Conservation (phyloP, 2,329 filamentous ascomycete genomes). For the Thyridium curvatum region DNA sequence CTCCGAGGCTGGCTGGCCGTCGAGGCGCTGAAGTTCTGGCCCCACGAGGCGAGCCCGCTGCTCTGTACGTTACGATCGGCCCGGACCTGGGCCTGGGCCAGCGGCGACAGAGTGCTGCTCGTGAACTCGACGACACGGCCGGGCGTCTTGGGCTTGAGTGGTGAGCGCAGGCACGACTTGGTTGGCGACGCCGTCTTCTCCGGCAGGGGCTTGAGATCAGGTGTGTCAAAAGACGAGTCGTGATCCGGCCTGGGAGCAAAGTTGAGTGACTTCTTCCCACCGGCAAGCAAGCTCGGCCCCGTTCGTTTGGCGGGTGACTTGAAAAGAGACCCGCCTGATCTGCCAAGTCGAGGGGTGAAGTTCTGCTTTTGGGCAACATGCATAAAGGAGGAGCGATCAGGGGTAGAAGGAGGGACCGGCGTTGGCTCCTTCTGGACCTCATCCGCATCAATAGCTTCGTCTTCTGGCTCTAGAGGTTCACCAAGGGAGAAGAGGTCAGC, state of each 20-base stretch:
- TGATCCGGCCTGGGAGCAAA: no score
- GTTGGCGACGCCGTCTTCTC: conserved; percentile 45
- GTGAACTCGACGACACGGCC: conserved; percentile 54
- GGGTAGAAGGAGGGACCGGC: conserved; percentile 20
- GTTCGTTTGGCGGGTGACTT: conserved; percentile 20
- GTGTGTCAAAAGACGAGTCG: conserved; percentile 19
- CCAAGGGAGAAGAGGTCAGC: conserved; percentile 29
- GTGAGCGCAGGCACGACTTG: conserved; percentile 52
- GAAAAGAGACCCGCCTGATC: conserved; percentile 27
- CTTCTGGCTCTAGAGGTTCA: conserved; percentile 1
- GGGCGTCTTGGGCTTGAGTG: conserved; percentile 50
- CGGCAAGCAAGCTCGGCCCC: conserved; percentile 11
- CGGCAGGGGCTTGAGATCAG: conserved; percentile 41
- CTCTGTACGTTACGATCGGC: conserved; percentile 10
- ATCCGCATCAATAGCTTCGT: no score
- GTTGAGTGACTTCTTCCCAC: conserved; percentile 1
- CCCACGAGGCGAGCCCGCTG: conserved; percentile 1
- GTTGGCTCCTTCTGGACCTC: no score
- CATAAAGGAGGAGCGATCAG: conserved; percentile 23
- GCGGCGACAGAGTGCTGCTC: conserved; percentile 40
- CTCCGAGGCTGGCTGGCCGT: background rate
- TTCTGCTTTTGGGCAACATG: conserved; percentile 40
- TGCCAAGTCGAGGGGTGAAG: conserved; percentile 37
- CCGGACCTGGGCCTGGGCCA: conserved; percentile 29
- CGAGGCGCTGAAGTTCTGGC: background rate